These are phyloP conservation scores for Exophiala viscosa DNA, from an alignment of 2,329 filamentous ascomycete species.

Conservation along the genomic window DNA sequence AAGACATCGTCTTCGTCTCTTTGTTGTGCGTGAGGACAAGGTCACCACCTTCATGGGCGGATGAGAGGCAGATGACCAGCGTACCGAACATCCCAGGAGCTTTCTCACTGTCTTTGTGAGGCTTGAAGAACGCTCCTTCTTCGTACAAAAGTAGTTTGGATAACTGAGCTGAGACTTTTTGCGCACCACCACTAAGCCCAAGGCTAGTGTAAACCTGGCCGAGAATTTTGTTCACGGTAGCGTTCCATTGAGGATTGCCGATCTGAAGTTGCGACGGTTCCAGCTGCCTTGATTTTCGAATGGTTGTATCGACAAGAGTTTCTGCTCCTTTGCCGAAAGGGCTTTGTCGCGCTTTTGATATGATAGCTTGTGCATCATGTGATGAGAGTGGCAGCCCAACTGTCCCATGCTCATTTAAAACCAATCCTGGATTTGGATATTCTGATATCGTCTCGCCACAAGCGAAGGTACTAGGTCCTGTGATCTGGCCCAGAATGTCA, in stretches of 20 bases:
- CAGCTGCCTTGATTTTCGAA: slow-evolving; percentile 31
- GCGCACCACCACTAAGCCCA: slow-evolving; percentile 26
- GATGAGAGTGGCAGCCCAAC: slow-evolving; percentile 21
- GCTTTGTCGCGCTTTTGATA: slow-evolving; percentile 12
- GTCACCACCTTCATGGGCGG: slow-evolving; percentile 45
- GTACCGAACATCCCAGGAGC: slow-evolving; percentile 49
- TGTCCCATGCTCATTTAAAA: slow-evolving; percentile 13
- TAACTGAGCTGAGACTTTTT: slow-evolving; percentile 35
- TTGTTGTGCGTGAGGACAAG: slow-evolving; percentile 41
- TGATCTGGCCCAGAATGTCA: too few relatives aligned
- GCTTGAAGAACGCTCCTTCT: slow-evolving; percentile 48
- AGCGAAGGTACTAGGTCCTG: too few relatives aligned
- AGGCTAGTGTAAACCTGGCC: slow-evolving; percentile 4
- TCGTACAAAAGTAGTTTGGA: slow-evolving; percentile 52
- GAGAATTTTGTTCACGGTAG: slow-evolving; percentile 7
- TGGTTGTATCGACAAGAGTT: slow-evolving; percentile 46
- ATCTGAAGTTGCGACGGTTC: too few relatives aligned
- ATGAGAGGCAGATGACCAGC: slow-evolving; percentile 49
- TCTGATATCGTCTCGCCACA: too few relatives aligned
- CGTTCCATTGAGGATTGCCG: slow-evolving; percentile 29
- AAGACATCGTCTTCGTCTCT: slow-evolving; percentile 31
- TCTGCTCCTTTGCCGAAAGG: slow-evolving; percentile 43
- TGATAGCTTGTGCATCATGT: slow-evolving; percentile 23
- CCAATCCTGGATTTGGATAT: slow-evolving; percentile 14
- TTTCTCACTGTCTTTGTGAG: slow-evolving; percentile 48